These are phyloP conservation scores for Trichosanthes cucumerina DNA, from an alignment of 306 rosid genomes.

Conservation along the genomic window DNA sequence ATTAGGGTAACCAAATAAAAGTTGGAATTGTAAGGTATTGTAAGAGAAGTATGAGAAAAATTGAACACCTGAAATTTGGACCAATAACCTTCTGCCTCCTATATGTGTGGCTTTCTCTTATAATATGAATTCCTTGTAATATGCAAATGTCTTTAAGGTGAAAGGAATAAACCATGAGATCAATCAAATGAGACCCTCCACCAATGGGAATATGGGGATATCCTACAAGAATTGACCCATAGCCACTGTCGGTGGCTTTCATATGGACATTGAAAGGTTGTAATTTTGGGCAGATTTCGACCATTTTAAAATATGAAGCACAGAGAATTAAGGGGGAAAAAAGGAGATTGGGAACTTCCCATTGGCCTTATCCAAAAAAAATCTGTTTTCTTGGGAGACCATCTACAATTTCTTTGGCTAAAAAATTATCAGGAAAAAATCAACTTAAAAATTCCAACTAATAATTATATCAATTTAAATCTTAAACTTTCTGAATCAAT, in stretches of 20 bases:
- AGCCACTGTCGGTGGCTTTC: background rate
- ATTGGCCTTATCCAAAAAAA: background rate
- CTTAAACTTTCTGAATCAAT: too few relatives aligned
- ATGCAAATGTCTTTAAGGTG: background rate
- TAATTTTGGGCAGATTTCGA: background rate
- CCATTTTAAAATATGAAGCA: background rate
- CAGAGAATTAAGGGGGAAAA: too few relatives aligned
- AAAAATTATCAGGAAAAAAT: background rate
- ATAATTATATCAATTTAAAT: too few relatives aligned
- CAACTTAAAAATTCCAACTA: too few relatives aligned
- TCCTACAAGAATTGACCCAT: background rate
- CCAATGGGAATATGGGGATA: background rate
- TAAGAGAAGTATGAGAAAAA: too few relatives aligned
- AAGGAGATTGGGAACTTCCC: background rate
- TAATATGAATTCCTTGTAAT: background rate
- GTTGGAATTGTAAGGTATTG: too few relatives aligned
- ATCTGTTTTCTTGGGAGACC: background rate
- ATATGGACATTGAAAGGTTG: background rate
- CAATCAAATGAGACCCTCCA: conserved; percentile 3
- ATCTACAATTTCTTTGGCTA: background rate
- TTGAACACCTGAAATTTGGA: background rate
- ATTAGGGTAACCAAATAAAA: background rate
- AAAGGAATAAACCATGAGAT: background rate
- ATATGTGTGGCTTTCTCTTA: background rate
- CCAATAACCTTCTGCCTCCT: background rate